phyloP scores from a whole-genome alignment of 495 filamentous ascomycete genomes.

The Mycothermus thermophilus region DNA sequence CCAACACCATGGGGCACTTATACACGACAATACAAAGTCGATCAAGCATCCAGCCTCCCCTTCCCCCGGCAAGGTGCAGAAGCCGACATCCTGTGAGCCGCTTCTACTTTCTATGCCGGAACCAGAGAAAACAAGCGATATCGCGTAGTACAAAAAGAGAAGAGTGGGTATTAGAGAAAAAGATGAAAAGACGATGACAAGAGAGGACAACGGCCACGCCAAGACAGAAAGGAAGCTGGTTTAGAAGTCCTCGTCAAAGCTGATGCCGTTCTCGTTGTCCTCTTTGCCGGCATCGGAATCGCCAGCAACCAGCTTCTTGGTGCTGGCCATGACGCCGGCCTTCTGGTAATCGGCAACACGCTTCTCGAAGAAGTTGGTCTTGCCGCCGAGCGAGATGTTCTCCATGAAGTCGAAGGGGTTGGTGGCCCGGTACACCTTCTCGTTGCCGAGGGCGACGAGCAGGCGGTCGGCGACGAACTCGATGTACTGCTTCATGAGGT shows the following conservation, averaged over 20 bases:
- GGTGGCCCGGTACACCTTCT: constrained; percentile 78
- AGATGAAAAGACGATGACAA: constrained; percentile 15
- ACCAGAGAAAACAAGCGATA: constrained; percentile 22
- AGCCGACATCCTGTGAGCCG: too few species aligned
- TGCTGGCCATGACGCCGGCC: constrained; percentile 93
- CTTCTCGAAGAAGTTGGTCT: constrained; percentile 99
- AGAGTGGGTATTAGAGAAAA: constrained; percentile 18
- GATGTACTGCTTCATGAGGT: constrained; percentile 98
- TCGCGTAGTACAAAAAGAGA: too few species aligned
- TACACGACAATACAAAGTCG: constrained; percentile 2
- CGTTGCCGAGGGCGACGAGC: constrained; percentile 78
- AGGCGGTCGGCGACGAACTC: constrained; percentile 98
- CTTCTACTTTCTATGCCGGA: constrained; percentile 11
- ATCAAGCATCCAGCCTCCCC: constrained; percentile 15
- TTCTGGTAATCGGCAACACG: constrained; percentile 99
- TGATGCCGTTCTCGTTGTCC: constrained; percentile 59
- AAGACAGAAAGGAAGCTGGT: constrained; percentile 10
- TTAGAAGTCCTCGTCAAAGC: constrained; percentile 96
- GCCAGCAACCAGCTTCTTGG: constrained; percentile 58
- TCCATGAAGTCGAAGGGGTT: constrained; percentile 99
- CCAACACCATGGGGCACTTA: constrained; percentile 5
- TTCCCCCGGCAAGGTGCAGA: too few species aligned
- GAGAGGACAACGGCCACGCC: neutral
- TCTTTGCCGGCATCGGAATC: constrained; percentile 33
- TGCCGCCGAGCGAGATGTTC: constrained; percentile 93